Base-by-base conservation (phyloP, 2,329 filamentous ascomycete genomes). In the Teratosphaeria pseudoeucalypti region DNA sequence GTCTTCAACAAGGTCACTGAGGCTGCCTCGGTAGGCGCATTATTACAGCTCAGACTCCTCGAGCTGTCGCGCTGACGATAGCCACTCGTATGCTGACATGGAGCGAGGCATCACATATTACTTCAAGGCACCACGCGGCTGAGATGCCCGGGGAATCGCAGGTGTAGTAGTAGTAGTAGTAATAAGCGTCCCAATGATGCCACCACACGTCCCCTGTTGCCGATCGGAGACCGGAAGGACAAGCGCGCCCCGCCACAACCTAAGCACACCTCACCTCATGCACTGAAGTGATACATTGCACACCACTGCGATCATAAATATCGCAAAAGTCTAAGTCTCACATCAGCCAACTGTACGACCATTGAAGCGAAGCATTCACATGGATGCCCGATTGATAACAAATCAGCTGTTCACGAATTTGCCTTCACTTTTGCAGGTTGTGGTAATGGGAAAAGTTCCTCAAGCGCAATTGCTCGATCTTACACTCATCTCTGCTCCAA, bases 281-380 rank as follows among this genome's bases (percentile, higher is more conserved):
- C 12, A n/a, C 16, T 43, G 37, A 43, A n/a, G 37, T 49, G 43
- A 49, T 49, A 49, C 43, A 49, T 49, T 19, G 43, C 43, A 49
- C 16, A 49, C 43, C 43, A 49, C 55, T 55, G 56, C 55, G 57
- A 43, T 23, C 23, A 23, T 43, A 52, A 62, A 52, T 56, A 54
- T 16, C 55, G 59, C 61, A 60, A 60, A 54, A 32, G 34, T 59
- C 57, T 7, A 49, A 49, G 43, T 49, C n/a, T 19, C 16, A 39
- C 37, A 39, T 39, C 37, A n/a, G 19, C 19, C 19, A n/a, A 10
- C 43, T 49, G 43, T 49, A 49, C 43, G 6, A 49, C 43, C 37
- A 49, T 49, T 19, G 19, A 23, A 19, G 10, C 16, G 43, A 26
- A 49, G 5, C 19, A 9, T 6, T 19, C 26, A 6, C 19, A 10